Evolutionary conservation across 2,329 filamentous ascomycete genomes (phyloP).

Genomic region (Lachnellula arida): DNA sequence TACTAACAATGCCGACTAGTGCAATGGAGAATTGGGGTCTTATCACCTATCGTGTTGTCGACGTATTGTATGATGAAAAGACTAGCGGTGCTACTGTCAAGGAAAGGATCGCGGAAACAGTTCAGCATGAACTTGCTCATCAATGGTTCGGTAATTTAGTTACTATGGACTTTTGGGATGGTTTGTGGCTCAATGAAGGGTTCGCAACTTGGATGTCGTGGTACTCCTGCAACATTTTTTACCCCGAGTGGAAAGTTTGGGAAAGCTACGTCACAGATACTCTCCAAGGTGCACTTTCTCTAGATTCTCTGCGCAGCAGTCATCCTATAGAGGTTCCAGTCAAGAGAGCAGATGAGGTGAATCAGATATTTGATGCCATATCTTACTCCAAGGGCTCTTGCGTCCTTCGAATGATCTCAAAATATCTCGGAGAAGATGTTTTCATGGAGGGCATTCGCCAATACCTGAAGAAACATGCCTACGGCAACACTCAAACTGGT

Average conservation of each 20-base stretch:
- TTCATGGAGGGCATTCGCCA: slow-evolving; percentile 89
- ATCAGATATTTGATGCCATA: slow-evolving; percentile 97
- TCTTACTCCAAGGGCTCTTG: slow-evolving; percentile 97
- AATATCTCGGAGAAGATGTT: slow-evolving; percentile 84
- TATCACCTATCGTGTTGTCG: slow-evolving; percentile 90
- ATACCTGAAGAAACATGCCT: slow-evolving; percentile 96
- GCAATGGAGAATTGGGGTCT: slow-evolving; percentile 99
- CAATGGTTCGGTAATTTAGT: slow-evolving; percentile 98
- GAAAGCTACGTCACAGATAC: slow-evolving; percentile 91
- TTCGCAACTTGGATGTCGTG: slow-evolving; percentile 91
- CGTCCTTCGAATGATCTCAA: slow-evolving; percentile 95
- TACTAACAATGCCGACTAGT: slow-evolving; percentile 4
- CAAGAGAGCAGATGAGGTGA: slow-evolving; percentile 91
- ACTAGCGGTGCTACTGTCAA: slow-evolving; percentile 83
- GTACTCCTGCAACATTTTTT: slow-evolving; percentile 93
- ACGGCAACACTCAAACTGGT: slow-evolving; percentile 85
- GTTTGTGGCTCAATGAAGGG: slow-evolving; percentile 91
- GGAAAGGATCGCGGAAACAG: slow-evolving; percentile 89
- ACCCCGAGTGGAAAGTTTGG: slow-evolving; percentile 98
- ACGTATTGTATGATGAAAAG: slow-evolving; percentile 87
- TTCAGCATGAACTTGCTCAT: slow-evolving; percentile 94
- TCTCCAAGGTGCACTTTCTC: slow-evolving; percentile 77
- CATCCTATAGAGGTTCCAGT: slow-evolving; percentile 96
- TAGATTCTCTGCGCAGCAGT: slow-evolving; percentile 89
- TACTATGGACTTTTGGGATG: slow-evolving; percentile 99